Evolutionary conservation across 1,284 basidiomycete species (phyloP), one percentile per base, ranked within the genome.

Genomic region (Bjerkandera adusta): DNA sequence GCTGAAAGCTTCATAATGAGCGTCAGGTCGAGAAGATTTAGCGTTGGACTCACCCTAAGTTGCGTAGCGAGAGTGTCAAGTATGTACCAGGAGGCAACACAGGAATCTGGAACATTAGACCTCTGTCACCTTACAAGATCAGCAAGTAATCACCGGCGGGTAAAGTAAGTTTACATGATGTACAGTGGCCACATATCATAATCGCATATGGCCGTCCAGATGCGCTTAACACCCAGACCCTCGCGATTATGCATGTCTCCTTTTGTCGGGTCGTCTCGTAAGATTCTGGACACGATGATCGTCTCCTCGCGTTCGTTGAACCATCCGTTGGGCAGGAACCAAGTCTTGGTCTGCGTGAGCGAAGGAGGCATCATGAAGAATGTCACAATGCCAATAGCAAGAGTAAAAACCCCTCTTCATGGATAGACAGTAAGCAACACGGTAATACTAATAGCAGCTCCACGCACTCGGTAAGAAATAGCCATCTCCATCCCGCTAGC

Each of bases 321-420:
- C 76, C 80, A 79, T 0, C 73, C 61, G 24, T 63, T 62, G 3
- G 61, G 59, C 20, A 66, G 49, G 56, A 62, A 69, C 59, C 64
- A 64, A 1, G 61, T 57, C 55, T 74, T 79, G 1, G 81, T 84
- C 54, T 83, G 78, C 0, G 79, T 81, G 1, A 82, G 81, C 2
- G 74, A 74, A n/a, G 78, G 72, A 0, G 82, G 81, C 81, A 86
- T 82, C 52, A 68, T 68, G 67, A 82, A 80, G 67, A 81, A 86
- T 0, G 78, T 74, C 1, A 66, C 58, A n/a, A 84, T 35, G 1
- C 82, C 83, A 46, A 85, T 69, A 34, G 58, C 21, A 0, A 82
- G 59, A 0, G 79, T 81, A 21, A 80, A 15, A 12, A 68, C 48
- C 20, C 70, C 77, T 37, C 67, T 66, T n/a, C n/a, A n/a, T 20